Evolutionary conservation across 345 rosid genomes (phyloP).

Genomic region (Sisymbrium irio): DNA sequence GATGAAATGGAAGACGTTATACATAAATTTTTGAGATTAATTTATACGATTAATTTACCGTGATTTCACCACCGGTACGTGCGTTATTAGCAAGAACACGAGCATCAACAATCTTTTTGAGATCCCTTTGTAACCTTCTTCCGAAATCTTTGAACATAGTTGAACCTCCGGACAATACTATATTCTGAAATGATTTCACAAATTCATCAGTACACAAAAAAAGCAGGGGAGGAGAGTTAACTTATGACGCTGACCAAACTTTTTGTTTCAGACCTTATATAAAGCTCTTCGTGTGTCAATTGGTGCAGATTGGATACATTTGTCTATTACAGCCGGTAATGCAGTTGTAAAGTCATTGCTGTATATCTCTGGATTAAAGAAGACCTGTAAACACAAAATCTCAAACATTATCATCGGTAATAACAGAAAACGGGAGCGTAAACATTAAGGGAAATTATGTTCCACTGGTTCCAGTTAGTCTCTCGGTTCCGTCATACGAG

Average conservation of each 20-base stretch:
- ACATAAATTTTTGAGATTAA: not conserved
- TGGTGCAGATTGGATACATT: conserved; percentile 95
- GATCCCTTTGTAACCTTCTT: conserved; percentile 93
- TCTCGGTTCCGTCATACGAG: not conserved
- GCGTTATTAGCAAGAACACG: conserved; percentile 83
- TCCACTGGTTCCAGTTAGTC: not conserved
- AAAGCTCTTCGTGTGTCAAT: conserved; percentile 97
- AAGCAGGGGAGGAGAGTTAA: not conserved
- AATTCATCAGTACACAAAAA: conserved; percentile 15
- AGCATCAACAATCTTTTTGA: conserved; percentile 93
- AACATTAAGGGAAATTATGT: not conserved
- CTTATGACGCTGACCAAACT: not conserved
- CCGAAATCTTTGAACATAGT: conserved; percentile 99
- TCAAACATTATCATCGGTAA: conserved; percentile 4
- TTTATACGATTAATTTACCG: conserved; percentile 46
- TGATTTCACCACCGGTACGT: conserved; percentile 67
- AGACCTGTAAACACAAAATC: conserved; percentile 55
- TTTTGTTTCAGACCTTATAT: conserved; percentile 63
- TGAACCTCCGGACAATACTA: conserved; percentile 96
- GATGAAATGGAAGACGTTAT: not conserved
- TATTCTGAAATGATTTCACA: conserved; percentile 56
- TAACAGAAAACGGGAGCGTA: not conserved
- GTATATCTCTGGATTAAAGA: conserved; percentile 94
- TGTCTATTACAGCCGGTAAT: conserved; percentile 86
- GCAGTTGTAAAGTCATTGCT: conserved; percentile 70